Evolutionary conservation across 2,329 filamentous ascomycete genomes (phyloP).

Genomic region (Penicillium sumatraense): DNA sequence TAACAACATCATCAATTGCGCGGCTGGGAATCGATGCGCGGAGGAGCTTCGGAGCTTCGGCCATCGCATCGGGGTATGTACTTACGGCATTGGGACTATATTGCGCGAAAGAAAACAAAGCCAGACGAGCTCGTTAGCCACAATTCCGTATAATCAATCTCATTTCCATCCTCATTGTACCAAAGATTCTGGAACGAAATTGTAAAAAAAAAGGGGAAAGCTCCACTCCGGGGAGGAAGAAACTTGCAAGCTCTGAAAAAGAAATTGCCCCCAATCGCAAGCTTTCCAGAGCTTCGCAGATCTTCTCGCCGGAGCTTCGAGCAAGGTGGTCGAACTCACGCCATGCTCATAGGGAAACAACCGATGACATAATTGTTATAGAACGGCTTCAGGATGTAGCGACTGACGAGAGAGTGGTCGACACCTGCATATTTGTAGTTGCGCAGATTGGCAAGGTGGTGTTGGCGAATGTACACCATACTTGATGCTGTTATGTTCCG

Average conservation of each 20-base stretch:
- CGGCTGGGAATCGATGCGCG: too few relatives aligned
- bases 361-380: conserved; percentile 95
- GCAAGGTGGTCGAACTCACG: conserved; percentile 55
- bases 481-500: neutral
- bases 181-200: too few relatives aligned
- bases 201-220: neutral
- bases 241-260: neutral
- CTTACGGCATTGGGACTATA: conserved; percentile 55
- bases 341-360: conserved; percentile 94
- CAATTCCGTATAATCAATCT: neutral
- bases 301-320: neutral
- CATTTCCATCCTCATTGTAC: too few relatives aligned
- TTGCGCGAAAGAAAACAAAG: conserved; percentile 11
- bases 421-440: conserved; percentile 95
- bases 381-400: conserved; percentile 96
- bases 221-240: conserved; percentile 15
- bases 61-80: conserved; percentile 14
- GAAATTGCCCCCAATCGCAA: neutral
- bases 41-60: neutral
- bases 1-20: too few relatives aligned
- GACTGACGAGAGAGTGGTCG: conserved; percentile 86
- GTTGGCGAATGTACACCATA: conserved; percentile 96
- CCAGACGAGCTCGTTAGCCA: conserved; percentile 13
- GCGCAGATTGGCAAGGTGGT: conserved; percentile 83
- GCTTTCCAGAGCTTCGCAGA: neutral